phyloP scores from a whole-genome alignment of 116 monocot species.

The Papilionanthe hybrid region DNA sequence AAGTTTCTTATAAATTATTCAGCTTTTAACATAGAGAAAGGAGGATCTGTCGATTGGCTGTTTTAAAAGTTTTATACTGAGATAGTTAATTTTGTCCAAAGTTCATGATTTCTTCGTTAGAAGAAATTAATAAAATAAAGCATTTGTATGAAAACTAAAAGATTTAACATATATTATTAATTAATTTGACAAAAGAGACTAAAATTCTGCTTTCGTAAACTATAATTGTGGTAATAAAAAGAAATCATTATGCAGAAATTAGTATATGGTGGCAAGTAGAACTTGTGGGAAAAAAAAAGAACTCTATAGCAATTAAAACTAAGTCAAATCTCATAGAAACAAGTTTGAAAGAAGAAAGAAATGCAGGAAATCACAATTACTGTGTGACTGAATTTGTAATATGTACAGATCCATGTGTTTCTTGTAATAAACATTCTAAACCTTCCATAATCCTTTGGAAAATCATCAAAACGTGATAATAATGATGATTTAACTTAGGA shows the following conservation, averaged over 20 bases:
- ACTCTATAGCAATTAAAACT: background rate
- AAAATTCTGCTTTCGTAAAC: background rate
- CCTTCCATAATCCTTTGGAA: background rate
- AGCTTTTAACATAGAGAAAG: conserved; percentile 2
- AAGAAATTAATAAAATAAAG: background rate
- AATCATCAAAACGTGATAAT: background rate
- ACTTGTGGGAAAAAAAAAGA: background rate
- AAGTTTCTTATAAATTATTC: background rate
- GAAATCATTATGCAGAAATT: no score
- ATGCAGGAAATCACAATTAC: background rate
- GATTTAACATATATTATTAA: no score
- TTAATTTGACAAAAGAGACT: background rate
- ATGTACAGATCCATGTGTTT: background rate
- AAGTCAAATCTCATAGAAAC: background rate
- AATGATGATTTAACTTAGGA: background rate
- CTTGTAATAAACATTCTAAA: background rate
- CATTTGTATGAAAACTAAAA: no score
- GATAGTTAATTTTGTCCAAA: background rate
- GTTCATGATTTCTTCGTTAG: background rate
- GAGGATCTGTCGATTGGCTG: no score
- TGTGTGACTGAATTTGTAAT: background rate
- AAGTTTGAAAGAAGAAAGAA: background rate
- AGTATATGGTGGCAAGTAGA: no score
- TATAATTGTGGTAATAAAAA: background rate
- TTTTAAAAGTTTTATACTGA: background rate